Base-by-base conservation (phyloP, 352 stramenopile genomes). In the Globisporangium recalcitrans region DNA sequence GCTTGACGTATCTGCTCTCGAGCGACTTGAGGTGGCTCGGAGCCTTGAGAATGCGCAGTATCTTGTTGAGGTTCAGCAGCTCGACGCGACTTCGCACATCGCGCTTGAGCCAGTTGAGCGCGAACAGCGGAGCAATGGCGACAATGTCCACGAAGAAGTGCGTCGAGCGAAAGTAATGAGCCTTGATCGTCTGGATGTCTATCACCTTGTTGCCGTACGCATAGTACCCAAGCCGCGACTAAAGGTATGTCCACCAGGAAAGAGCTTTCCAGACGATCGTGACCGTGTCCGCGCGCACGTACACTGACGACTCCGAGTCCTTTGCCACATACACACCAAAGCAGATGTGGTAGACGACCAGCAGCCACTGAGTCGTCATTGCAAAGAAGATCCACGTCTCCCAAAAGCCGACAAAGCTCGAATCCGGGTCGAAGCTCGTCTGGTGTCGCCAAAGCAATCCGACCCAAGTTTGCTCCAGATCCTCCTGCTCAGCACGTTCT, bases 201-300 rank as follows among this genome's bases (percentile, higher is more conserved):
- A 85, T 85, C 4, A 87, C 67, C 51, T 89, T 89, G 63, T 89
- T 87, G 31, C 77, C 79, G 29, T 78, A 87, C 42, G 81, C 68
- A 59, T 85, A 89, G 62, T 77, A 89, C 0, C 79, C 78, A 32
- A 85, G 72, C 1, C 72, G 70, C 1, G 71, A 81, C 7, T 82
- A 70, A 9, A 89, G 56, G 34, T 82, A 79, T 71, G 36, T 89
- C 79, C 1, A 83, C n/a, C 0, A 82, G 31, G 24, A 85, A 87
- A 8, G 68, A 46, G 19, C 75, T 47, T 40, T 89, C 77, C 5
- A 87, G 34, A 67, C 49, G 7, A 88, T 38, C 10, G 68, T 78
- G 3, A 77, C 11, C 1, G 46, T 47, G 52, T 88, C 78, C 4
- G 60, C 52, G 16, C 53, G 48, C 2, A 71, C 53, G 24, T 78